These are phyloP conservation scores for Pezizomycotina sp. DNA, from an alignment of 2,329 filamentous ascomycete species.

Conservation along the genomic window DNA sequence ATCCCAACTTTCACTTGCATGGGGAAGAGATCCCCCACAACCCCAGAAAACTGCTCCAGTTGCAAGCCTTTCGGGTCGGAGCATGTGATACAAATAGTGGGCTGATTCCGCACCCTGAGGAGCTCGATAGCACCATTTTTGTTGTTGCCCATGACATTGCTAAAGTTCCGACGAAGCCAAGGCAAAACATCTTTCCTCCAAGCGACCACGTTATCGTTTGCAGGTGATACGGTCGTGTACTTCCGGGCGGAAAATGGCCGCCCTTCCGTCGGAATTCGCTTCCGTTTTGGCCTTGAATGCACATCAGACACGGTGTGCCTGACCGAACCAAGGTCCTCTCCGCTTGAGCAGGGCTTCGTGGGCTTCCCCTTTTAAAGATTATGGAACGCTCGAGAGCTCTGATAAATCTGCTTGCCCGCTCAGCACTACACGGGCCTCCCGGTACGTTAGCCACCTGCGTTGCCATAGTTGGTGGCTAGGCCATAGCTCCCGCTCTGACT, in stretches of 20 bases:
- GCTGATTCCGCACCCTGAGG: conserved; percentile 14
- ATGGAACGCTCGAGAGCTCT: conserved; percentile 15
- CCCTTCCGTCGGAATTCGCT: conserved; percentile 11
- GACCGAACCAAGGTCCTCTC: conserved; percentile 4
- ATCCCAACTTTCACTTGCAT: conserved; percentile 19
- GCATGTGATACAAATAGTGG: conserved; percentile 19
- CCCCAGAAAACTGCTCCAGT: conserved; percentile 16
- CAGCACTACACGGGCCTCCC: conserved; percentile 15
- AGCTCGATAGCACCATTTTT: conserved; percentile 19
- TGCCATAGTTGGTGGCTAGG: conserved; percentile 14
- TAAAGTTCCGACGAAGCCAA: conserved; percentile 18
- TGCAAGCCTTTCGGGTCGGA: conserved; percentile 17
- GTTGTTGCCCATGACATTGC: conserved; percentile 19
- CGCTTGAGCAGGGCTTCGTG: conserved; percentile 5
- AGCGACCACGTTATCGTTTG: conserved; percentile 13
- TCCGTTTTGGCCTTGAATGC: conserved; percentile 3
- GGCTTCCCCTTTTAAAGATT: conserved; percentile 17
- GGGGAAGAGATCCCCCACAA: conserved; percentile 16
- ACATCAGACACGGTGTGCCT: too few species aligned
- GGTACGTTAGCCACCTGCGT: conserved; percentile 17
- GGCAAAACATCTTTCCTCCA: conserved; percentile 18
- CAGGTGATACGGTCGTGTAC: conserved; percentile 17
- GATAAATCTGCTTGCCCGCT: conserved; percentile 17
- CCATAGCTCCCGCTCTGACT: conserved; percentile 14
- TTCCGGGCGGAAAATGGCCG: conserved; percentile 12